Percentiles rank a stretch among this genome's conserved stretches.
These are phyloP conservation scores for Adansonia rubrostipa DNA, from an alignment of 441 rosid genomes.

Conservation along the genomic window DNA sequence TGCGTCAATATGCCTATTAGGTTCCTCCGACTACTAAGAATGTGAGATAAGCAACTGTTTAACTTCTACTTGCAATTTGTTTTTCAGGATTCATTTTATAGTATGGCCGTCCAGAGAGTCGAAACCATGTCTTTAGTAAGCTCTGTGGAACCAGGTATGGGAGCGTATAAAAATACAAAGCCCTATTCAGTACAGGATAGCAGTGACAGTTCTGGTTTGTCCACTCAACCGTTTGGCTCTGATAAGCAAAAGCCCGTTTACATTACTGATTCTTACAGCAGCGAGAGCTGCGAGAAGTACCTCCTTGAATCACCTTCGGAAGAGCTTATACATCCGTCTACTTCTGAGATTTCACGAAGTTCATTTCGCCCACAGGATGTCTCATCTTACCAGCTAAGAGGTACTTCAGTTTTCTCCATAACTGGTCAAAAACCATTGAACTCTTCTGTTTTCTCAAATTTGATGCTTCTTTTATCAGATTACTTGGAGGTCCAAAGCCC, in stretches of 20 bases:
- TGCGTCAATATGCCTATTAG: neutral
- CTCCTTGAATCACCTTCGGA: constrained; percentile 74
- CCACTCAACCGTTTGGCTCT: constrained; percentile 52
- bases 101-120: constrained; percentile 29
- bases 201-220: constrained; percentile 44
- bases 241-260: constrained; percentile 61
- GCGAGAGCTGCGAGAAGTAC: constrained; percentile 81
- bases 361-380: constrained; percentile 49
- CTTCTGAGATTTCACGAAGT: constrained; percentile 59
- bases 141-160: constrained; percentile 57
- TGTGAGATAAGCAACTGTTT: constrained; percentile 2
- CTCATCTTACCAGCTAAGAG: constrained; percentile 51
- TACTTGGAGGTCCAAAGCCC: constrained; percentile 52
- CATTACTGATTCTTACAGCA: constrained; percentile 57
- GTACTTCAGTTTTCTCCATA: constrained; percentile 55
- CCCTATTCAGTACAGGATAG: constrained; percentile 60
- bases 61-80: constrained; percentile 23
- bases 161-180: constrained; percentile 60
- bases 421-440: constrained; percentile 42
- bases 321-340: constrained; percentile 57
- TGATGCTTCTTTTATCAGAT: constrained; percentile 39
- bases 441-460: constrained; percentile 37
- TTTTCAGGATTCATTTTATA: constrained; percentile 31
- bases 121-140: constrained; percentile 71
- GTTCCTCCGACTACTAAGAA: constrained; percentile 6